Conservation (phyloP, 371 early-diverging fungal species). For the Fennellomyces sp. region DNA sequence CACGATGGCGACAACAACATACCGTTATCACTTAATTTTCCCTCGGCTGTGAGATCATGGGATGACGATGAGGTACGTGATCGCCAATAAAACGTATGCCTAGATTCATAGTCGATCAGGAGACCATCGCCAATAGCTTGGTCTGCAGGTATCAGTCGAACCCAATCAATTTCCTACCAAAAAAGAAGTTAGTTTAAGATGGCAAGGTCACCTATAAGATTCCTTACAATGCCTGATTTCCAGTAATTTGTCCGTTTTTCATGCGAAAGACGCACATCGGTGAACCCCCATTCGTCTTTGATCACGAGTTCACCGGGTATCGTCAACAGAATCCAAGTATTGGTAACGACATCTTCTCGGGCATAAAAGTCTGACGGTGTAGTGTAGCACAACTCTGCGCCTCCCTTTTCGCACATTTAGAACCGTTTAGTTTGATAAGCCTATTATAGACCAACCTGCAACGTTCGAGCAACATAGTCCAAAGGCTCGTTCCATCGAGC, state of each 20-base stretch:
- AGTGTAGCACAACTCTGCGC: constrained; percentile 6
- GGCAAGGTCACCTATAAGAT: too few relatives aligned
- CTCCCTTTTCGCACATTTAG: too few relatives aligned
- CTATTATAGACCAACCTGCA: too few relatives aligned
- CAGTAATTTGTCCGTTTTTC: constrained; percentile 14
- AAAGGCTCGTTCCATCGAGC: constrained; percentile 22
- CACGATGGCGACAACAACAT: neutral
- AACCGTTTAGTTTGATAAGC: too few relatives aligned
- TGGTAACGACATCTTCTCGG: constrained; percentile 8
- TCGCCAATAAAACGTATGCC: constrained; percentile 7
- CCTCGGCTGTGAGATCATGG: neutral
- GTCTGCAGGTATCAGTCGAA: constrained; percentile 9
- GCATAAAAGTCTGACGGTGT: constrained; percentile 13
- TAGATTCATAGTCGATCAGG: neutral
- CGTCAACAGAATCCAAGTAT: constrained; percentile 15
- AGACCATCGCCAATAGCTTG: neutral
- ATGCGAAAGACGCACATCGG: constrained; percentile 9
- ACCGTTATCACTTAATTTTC: neutral
- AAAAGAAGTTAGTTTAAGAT: neutral
- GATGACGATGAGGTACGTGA: neutral
- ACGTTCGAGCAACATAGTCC: constrained; percentile 11
- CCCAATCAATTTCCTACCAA: constrained; percentile 24
- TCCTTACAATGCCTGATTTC: constrained; percentile 26
- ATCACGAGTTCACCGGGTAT: constrained; percentile 11
- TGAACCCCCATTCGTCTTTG: constrained; percentile 6